Evolutionary conservation across 2,329 filamentous ascomycete species (phyloP).

Genomic region (Phaeophleospora eucalypticola): DNA sequence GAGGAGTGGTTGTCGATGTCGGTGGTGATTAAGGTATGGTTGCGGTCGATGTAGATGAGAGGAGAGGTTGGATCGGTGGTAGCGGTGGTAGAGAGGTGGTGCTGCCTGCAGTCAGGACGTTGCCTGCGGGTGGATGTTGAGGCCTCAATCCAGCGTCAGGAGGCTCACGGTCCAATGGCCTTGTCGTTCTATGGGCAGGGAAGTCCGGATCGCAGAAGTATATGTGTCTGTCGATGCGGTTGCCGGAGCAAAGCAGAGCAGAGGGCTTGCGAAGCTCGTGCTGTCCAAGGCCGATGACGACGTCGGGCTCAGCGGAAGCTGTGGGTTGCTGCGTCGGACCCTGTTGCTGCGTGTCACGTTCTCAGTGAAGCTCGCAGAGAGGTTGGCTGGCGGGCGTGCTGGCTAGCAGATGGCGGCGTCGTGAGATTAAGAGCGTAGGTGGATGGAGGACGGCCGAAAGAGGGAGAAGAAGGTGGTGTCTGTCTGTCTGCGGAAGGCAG

Average conservation of each 20-base stretch:
- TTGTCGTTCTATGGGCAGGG: constrained; percentile 8
- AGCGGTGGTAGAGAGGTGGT: constrained; percentile 8
- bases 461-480: not conserved
- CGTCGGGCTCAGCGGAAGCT: constrained; percentile 15
- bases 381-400: not conserved
- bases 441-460: constrained; percentile 3
- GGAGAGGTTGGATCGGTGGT: constrained; percentile 6
- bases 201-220: constrained; percentile 4
- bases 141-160: constrained; percentile 16
- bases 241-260: too few species aligned
- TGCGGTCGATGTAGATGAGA: not conserved
- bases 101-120: constrained; percentile 18
- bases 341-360: constrained; percentile 19
- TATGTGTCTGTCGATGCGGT: constrained; percentile 9
- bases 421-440: not conserved
- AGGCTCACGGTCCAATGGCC: constrained; percentile 11
- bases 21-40: constrained; percentile 4
- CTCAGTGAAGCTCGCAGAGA: not conserved
- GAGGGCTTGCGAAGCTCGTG: constrained; percentile 14
- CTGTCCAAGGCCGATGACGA: constrained; percentile 14
- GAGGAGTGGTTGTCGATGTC: constrained; percentile 5
- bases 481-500: not conserved
- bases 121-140: constrained; percentile 2
- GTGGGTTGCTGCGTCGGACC: constrained; percentile 16
- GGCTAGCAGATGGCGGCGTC: not conserved